Percentiles rank a stretch among this genome's conserved stretches.
phyloP scores from a whole-genome alignment of 2,329 filamentous ascomycete species.

The Botrytis fragariae region DNA sequence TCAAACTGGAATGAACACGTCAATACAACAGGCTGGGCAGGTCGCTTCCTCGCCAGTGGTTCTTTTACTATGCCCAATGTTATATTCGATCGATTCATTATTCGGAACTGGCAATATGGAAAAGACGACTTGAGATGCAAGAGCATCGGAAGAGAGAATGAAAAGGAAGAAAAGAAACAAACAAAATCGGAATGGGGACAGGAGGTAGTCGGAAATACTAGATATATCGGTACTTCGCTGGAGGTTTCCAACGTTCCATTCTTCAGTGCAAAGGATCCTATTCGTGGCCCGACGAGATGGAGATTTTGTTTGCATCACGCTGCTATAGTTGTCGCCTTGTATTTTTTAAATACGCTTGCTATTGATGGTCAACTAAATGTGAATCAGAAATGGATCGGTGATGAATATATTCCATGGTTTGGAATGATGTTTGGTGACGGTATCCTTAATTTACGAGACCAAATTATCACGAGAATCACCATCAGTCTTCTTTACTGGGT shows the following conservation, averaged over 20 bases:
- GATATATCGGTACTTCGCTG: background rate
- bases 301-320: background rate
- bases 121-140: background rate
- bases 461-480: background rate
- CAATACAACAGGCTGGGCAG: background rate
- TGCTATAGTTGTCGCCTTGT: background rate
- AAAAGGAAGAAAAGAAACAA: background rate
- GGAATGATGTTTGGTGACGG: background rate
- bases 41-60: background rate
- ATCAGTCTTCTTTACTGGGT: background rate
- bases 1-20: background rate
- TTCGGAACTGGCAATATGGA: background rate
- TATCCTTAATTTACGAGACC: background rate
- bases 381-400: background rate
- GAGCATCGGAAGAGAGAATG: rapidly evolving
- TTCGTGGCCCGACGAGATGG: background rate
- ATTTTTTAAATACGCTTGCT: background rate
- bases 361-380: background rate
- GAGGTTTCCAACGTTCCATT: background rate
- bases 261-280: background rate
- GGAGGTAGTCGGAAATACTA: background rate
- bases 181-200: background rate
- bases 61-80: background rate
- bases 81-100: background rate
- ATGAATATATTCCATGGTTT: background rate